Base-by-base conservation (phyloP, 1,139 yeast genomes). In the Debaryomycetaceae sp. region DNA sequence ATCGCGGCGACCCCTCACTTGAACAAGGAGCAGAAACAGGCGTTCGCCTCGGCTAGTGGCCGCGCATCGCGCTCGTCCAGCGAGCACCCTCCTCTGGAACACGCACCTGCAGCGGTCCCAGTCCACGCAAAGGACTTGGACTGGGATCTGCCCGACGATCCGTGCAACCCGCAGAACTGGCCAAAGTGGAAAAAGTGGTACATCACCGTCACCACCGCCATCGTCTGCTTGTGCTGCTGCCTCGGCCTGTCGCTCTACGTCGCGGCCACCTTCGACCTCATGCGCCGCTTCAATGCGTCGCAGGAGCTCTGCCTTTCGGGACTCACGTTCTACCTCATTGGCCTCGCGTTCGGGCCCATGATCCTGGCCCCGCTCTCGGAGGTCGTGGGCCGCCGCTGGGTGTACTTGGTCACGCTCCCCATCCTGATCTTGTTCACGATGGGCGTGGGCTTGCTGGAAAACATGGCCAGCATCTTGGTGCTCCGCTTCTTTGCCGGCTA, bases 401-500 rank as follows among this genome's bases (percentile, higher is more conserved):
- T 79, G 27, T 80, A 80, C 48, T 39, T 75, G 25, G 33, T 58
- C 7, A 64, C 82, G 1, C 56, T 79, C 43, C 87, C 90, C 4
- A 37, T 70, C 19, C 74, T 83, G 4, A 77, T 79, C 76, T 63
- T 79, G 24, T 77, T 79, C 52, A 73, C 77, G 16, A 73, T 78
- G 78, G 90, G 87, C 32, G 78, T 78, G 30, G 87, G 83, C 11
- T 58, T 77, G 33, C 58, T 82, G 1, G 50, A 60, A 18, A 69
- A 77, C 37, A 73, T 78, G 36, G 54, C 69, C 30, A 60, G 70
- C 16, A 60, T 81, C 24, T 57, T 82, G 28, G 78, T 83, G 2
- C 56, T 82, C 30, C 63, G 96, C 40, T 81, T 85, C 49, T 71
- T 86, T 40, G 69, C 86, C 23, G 96, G 96, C 3, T 62, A 79